Base-by-base conservation (phyloP, 1,139 yeast genomes). In the Zygoascus sp. region DNA sequence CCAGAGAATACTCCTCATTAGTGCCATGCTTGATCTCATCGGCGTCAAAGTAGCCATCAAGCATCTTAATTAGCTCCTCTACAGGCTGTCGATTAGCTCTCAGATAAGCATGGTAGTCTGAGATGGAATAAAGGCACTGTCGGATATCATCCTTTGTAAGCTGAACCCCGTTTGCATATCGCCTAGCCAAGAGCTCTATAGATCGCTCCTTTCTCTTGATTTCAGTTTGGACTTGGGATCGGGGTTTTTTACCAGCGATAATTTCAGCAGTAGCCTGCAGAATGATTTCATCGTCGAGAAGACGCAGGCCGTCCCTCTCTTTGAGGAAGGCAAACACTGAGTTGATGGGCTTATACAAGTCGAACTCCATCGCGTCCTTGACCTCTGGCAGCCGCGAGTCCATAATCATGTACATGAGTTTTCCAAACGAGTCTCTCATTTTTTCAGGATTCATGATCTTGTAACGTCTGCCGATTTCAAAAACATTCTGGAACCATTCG, bases 381-480 rank as follows among this genome's bases (percentile, higher is more conserved):
- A 83, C 77, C 55, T 83, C 87, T 0, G 86, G 83, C 36, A 81
- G 65, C 46, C 84, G 67, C 1, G 90, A 83, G 60, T 83, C 92
- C 89, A 83, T 83, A 40, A 83, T 79, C 83, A 83, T 83, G 62
- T 82, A 83, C 68, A 84, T 80, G 49, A 83, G 67, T 58, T 83
- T 82, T 38, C 92, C 92, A 61, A 79, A 83, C 2, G 80, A 79
- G 56, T 80, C 83, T 49, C 88, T 72, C 84, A 83, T 80, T 56
- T 78, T 73, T 55, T 83, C 88, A 0, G 92, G 92, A 59, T 83
- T 83, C 88, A 83, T 80, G 54, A 83, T 79, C 60, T 83, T 83
- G 65, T 83, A 83, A 44, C 92, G 72, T 55, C 92, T 72, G 21
- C 92, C 92, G 51, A 83, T 77, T 63, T 83, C 92, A 61, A 83